These are phyloP conservation scores for Cadophora sp. DNA, from an alignment of 2,329 filamentous ascomycete genomes.

Conservation along the genomic window DNA sequence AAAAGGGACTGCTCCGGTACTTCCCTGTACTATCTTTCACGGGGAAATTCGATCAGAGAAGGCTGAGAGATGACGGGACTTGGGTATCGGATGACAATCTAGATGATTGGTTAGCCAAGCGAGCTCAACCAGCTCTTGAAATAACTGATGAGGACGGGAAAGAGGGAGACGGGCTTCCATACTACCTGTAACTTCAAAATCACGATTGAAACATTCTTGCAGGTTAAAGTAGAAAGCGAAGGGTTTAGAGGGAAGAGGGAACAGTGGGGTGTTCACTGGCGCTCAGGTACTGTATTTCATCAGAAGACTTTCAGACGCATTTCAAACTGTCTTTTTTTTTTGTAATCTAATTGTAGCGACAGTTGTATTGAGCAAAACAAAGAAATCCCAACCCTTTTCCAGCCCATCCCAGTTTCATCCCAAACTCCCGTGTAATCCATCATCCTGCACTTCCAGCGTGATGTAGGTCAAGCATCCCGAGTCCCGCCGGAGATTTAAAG, in stretches of 20 bases:
- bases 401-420: neutral
- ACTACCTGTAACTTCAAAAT: neutral
- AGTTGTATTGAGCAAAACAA: neutral
- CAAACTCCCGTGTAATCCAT: neutral
- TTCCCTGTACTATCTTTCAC: neutral
- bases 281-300: too few species aligned
- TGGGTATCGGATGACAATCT: neutral
- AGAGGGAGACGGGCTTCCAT: neutral
- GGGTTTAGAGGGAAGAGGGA: too few species aligned
- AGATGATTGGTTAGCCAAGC: neutral
- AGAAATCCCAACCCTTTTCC: neutral
- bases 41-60: neutral
- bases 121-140: neutral
- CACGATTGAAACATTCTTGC: neutral
- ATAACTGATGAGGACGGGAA: neutral
- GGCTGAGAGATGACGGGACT: neutral
- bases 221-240: neutral
- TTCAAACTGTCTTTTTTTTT: neutral
- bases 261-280: too few species aligned
- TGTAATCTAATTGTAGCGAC: neutral
- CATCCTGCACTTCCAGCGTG: constrained; percentile 15
- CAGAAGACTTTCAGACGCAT: neutral
- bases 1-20: neutral
- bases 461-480: constrained; percentile 8
- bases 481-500: neutral